Base-by-base conservation (phyloP, 176 grass and related monocot species). In the Triticum timopheevii region DNA sequence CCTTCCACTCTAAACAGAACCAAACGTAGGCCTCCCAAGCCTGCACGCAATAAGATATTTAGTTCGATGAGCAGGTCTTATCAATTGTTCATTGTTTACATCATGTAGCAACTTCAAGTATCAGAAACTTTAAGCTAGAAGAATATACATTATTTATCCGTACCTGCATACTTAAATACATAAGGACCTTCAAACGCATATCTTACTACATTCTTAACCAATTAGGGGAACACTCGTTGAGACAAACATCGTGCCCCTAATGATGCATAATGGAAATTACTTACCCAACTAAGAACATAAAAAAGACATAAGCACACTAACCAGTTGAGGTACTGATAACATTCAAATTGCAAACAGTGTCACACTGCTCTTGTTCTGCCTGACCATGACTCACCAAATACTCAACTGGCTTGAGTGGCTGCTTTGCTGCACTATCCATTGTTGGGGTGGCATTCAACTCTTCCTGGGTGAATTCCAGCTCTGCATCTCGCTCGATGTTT, bases 311-410 rank as follows among this genome's bases (percentile, higher is more conserved):
- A 54, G 49, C 77, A 79, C 38, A 82, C 89, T 90, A 79, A 98
- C 95, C 95, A 87, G 86, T 98, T 82, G 93, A 95, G 73, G 85
- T 90, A 81, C 95, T 92, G 80, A 95, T 66, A 25, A 83, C 93
- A 69, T 85, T 90, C 87, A 98, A 85, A 92, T 92, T 95, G 91
- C 91, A 95, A 64, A 98, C 79, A 22, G 93, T 95, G 69, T 93
- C 93, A 56, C 93, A 95, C 50, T 95, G 91, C 85, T 98, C 93
- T 85, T 93, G 90, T 34, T 92, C 91, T 27, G 76, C 76, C 86
- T 92, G 89, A 65, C 89, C 91, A 70, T 95, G 95, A 42, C 80
- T 90, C 65, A 93, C 95, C 65, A 97, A 77, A 76, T 97, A 97
- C 50, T 93, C 95, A 17, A 88, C 78, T 83, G 91, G 86, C 54